Conservation (phyloP, 352 stramenopile genomes). For the Globisporangium canariense region DNA sequence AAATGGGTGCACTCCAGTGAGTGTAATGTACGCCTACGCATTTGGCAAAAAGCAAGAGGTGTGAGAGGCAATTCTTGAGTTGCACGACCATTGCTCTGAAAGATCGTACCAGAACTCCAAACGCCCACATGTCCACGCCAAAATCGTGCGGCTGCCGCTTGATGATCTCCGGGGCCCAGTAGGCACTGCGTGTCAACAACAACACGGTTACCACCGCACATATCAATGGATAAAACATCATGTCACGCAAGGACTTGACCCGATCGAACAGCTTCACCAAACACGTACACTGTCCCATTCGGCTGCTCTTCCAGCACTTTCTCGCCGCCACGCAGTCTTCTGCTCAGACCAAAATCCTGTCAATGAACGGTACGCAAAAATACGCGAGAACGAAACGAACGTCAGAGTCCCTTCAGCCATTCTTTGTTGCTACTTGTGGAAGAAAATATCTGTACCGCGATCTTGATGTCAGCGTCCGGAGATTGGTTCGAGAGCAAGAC, state of each 20-base stretch:
- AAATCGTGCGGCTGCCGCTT: slow-evolving; percentile 62
- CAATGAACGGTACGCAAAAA: not conserved
- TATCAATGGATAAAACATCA: not conserved
- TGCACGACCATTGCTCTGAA: not conserved
- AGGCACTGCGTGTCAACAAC: slow-evolving; percentile 35
- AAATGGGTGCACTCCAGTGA: slow-evolving; percentile 76
- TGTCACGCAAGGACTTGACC: no score
- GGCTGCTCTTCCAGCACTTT: slow-evolving; percentile 51
- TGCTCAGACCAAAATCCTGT: slow-evolving; percentile 74
- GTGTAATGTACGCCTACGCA: slow-evolving; percentile 60
- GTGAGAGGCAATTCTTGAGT: not conserved
- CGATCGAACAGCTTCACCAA: not conserved
- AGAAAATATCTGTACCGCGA: slow-evolving; percentile 35
- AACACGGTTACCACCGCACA: not conserved
- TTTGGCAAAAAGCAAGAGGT: not conserved
- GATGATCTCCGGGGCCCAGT: slow-evolving; percentile 82
- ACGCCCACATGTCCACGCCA: slow-evolving; percentile 78
- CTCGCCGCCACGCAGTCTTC: slow-evolving; percentile 32
- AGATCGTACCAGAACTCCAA: slow-evolving; percentile 55
- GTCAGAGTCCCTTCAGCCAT: not conserved
- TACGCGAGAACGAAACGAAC: not conserved
- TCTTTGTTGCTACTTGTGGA: not conserved
- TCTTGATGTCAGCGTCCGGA: slow-evolving; percentile 56
- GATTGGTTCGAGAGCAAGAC: slow-evolving; percentile 60
- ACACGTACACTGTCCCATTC: slow-evolving; percentile 62